Conservation (phyloP, 2,329 filamentous ascomycete genomes). For the Botrytis galanthina region DNA sequence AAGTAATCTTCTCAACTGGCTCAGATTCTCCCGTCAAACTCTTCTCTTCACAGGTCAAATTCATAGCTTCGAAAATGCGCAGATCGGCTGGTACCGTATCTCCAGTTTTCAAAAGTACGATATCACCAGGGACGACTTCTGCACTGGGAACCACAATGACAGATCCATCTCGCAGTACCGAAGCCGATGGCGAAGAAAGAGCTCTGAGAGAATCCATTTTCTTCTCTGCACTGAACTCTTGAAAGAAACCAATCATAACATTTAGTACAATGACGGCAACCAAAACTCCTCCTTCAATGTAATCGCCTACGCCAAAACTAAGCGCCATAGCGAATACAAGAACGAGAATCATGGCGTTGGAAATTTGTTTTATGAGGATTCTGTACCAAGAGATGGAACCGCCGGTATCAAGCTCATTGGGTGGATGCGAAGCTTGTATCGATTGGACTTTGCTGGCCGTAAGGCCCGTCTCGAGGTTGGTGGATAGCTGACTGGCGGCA, state of each 20-base stretch:
- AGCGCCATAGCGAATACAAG: conserved; percentile 58
- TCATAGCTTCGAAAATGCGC: conserved; percentile 53
- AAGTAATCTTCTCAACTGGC: conserved; percentile 70
- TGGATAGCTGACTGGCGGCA: conserved; percentile 60
- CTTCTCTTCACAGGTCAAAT: conserved; percentile 75
- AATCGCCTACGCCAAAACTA: conserved; percentile 56
- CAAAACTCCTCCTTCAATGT: conserved; percentile 60
- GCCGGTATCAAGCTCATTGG: conserved; percentile 40
- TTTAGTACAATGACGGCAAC: conserved; percentile 58
- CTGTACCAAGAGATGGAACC: conserved; percentile 66
- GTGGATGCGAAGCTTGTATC: conserved; percentile 58
- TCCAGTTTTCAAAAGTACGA: conserved; percentile 87
- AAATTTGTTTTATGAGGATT: conserved; percentile 64
- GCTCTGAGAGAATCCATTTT: conserved; percentile 52
- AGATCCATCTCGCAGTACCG: conserved; percentile 50
- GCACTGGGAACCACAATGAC: conserved; percentile 50
- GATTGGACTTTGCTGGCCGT: conserved; percentile 57
- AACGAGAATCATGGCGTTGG: conserved; percentile 68
- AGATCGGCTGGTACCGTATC: conserved; percentile 96
- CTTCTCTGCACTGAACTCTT: conserved; percentile 53
- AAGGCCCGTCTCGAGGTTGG: conserved; percentile 66
- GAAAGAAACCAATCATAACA: conserved; percentile 56
- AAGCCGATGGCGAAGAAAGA: conserved; percentile 50
- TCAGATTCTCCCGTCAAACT: conserved; percentile 98
- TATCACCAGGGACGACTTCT: conserved; percentile 70